These are phyloP conservation scores for Talaromyces proteolyticus DNA, from an alignment of 495 filamentous ascomycete species.

Conservation along the genomic window DNA sequence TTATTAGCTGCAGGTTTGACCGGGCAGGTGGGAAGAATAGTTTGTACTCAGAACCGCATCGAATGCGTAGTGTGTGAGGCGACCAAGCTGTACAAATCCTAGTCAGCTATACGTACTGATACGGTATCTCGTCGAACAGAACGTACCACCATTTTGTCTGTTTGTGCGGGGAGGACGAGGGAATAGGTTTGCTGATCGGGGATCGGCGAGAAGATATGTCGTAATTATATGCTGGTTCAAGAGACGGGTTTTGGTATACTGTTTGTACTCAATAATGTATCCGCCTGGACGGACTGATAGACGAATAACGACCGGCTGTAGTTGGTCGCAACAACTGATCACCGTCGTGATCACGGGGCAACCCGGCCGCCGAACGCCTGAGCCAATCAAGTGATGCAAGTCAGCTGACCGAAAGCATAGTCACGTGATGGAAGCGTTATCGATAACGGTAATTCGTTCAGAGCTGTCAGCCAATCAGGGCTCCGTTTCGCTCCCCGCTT, in stretches of 20 bases:
- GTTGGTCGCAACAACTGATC: background rate
- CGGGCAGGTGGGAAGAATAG: background rate
- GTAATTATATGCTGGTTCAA: too few species aligned
- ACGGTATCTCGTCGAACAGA: background rate
- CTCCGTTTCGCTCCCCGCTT: background rate
- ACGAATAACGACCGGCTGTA: too few species aligned
- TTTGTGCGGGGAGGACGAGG: background rate
- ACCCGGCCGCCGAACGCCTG: background rate
- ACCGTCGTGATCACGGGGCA: background rate
- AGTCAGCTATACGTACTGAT: too few species aligned
- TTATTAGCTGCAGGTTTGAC: background rate
- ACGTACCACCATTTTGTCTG: background rate
- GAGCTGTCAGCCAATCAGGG: background rate
- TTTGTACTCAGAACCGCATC: slow-evolving; percentile 85
- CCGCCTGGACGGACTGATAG: too few species aligned
- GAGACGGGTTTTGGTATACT: too few species aligned
- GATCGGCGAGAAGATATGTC: too few species aligned
- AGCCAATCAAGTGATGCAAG: background rate
- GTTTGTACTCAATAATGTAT: too few species aligned
- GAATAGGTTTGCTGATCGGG: too few species aligned
- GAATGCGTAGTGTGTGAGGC: slow-evolving; percentile 89
- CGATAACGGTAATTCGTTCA: background rate
- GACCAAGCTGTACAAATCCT: slow-evolving; percentile 77
- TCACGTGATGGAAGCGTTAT: background rate
- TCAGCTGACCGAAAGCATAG: background rate